phyloP scores from a whole-genome alignment of 164 flowering plant genomes.

The Chloranthus sessilifolius region DNA sequence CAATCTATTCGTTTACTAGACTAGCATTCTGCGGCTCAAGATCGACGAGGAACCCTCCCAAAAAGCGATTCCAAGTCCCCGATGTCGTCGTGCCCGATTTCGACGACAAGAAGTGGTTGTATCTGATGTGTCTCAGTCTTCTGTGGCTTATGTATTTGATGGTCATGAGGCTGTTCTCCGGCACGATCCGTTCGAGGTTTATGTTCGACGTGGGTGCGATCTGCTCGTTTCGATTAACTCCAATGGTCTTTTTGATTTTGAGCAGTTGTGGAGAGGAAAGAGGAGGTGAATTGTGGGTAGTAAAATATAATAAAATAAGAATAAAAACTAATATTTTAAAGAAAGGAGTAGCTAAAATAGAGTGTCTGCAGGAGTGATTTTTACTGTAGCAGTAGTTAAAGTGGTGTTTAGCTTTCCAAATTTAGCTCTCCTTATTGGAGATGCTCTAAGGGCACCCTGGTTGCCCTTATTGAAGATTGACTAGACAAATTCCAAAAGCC shows the following conservation, averaged over 20 bases:
- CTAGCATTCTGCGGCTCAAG: conserved; percentile 60
- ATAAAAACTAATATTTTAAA: too few species aligned
- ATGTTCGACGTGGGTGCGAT: conserved; percentile 48
- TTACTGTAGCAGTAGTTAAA: too few species aligned
- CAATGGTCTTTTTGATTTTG: conserved; percentile 85
- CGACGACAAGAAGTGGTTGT: conserved; percentile 56
- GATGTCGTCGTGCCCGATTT: conserved; percentile 65
- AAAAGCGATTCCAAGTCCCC: conserved; percentile 81
- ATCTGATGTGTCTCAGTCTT: conserved; percentile 33
- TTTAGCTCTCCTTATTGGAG: too few species aligned
- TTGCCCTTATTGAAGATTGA: too few species aligned
- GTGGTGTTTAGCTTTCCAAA: too few species aligned
- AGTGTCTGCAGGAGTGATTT: too few species aligned
- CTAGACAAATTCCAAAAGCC: too few species aligned
- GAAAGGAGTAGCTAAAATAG: too few species aligned
- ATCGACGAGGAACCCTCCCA: conserved; percentile 78
- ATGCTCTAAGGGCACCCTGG: too few species aligned
- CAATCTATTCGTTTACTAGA: conserved; percentile 54
- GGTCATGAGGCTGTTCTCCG: conserved; percentile 73
- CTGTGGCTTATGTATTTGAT: conserved; percentile 50
- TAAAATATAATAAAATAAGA: too few species aligned
- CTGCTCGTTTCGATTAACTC: conserved; percentile 69
- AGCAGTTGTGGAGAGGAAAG: conserved; percentile 76
- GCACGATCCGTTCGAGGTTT: conserved; percentile 84
- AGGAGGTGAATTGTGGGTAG: conserved; percentile 92